Evolutionary conservation across 2,329 filamentous ascomycete genomes (phyloP).

Genomic region (Trichoderma aggressivum): DNA sequence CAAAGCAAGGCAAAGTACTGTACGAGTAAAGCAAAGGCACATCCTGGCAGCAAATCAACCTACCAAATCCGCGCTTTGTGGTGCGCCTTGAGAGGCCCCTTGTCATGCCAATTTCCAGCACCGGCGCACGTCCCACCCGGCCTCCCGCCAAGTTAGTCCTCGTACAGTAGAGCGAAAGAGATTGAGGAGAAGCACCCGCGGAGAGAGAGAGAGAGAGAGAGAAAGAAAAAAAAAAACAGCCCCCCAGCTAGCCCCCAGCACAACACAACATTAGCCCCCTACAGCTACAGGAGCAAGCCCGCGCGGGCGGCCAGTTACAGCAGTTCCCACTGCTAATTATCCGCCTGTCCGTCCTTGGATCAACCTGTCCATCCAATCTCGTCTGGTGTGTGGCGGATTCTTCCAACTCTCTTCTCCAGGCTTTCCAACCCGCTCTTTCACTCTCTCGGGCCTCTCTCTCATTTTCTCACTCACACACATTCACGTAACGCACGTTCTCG

Average conservation of each 20-base stretch:
- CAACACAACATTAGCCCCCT: not conserved
- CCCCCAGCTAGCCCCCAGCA: not conserved
- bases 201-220: too few relatives aligned
- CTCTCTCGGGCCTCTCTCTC: constrained; percentile 2
- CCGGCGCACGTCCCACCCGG: constrained; percentile 18
- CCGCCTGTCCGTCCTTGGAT: constrained; percentile 1
- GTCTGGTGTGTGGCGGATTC: constrained; percentile 8
- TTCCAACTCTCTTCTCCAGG: constrained; percentile 9
- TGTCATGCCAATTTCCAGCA: constrained; percentile 22
- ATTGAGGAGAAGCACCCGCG: too few relatives aligned
- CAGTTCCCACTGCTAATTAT: constrained; percentile 14
- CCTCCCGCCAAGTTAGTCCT: not conserved
- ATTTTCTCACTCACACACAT: constrained; percentile 1
- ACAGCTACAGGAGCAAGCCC: not conserved
- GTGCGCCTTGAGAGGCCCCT: not conserved
- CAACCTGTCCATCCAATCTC: not conserved
- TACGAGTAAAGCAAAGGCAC: too few relatives aligned
- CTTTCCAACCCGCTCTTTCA: constrained; percentile 12
- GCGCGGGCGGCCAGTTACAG: constrained; percentile 1
- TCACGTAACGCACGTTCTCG: constrained; percentile 14
- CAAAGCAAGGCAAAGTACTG: too few relatives aligned
- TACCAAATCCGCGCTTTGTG: not conserved
- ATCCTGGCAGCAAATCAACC: constrained; percentile 1
- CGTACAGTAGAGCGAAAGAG: not conserved
- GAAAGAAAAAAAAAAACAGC: too few relatives aligned